Conservation (phyloP, 2,329 filamentous ascomycete species). For the Aspergillus unguis region DNA sequence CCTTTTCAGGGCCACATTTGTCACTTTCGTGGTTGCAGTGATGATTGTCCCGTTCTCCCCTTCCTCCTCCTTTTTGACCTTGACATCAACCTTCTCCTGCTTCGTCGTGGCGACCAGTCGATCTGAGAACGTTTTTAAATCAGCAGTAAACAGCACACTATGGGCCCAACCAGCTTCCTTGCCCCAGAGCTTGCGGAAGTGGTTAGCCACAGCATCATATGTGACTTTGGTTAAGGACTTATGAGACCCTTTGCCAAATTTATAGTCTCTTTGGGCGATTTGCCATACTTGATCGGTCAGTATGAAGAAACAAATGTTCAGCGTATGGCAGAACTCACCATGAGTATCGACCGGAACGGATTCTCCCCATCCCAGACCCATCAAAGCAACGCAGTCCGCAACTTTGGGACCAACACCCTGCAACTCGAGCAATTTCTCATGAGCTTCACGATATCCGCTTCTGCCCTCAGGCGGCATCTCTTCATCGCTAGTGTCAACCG, state of each 20-base stretch:
- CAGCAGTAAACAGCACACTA: slow-evolving; percentile 92
- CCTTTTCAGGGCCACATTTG: slow-evolving; percentile 23
- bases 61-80: slow-evolving; percentile 26
- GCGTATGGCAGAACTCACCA: slow-evolving; percentile 38
- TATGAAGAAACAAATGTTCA: slow-evolving; percentile 8
- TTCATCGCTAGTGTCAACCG: slow-evolving; percentile 33
- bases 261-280: slow-evolving; percentile 94
- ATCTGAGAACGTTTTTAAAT: slow-evolving; percentile 79
- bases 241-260: slow-evolving; percentile 76
- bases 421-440: slow-evolving; percentile 72
- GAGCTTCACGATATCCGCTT: slow-evolving; percentile 72
- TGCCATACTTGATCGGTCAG: slow-evolving; percentile 70
- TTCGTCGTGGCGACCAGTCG: slow-evolving; percentile 46
- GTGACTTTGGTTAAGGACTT: slow-evolving; percentile 84
- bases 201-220: slow-evolving; percentile 85
- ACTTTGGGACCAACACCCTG: slow-evolving; percentile 95
- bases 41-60: slow-evolving; percentile 21
- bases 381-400: slow-evolving; percentile 91
- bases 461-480: slow-evolving; percentile 51
- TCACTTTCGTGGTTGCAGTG: slow-evolving; percentile 24
- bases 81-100: slow-evolving; percentile 27
- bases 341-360: slow-evolving; percentile 96
- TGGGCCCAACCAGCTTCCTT: slow-evolving; percentile 96
- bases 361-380: slow-evolving; percentile 95
- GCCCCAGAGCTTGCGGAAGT: slow-evolving; percentile 88